Evolutionary conservation across 2,329 filamentous ascomycete species (phyloP), one percentile per base, ranked within the genome.

Genomic region (Ceratocystis albifundus): DNA sequence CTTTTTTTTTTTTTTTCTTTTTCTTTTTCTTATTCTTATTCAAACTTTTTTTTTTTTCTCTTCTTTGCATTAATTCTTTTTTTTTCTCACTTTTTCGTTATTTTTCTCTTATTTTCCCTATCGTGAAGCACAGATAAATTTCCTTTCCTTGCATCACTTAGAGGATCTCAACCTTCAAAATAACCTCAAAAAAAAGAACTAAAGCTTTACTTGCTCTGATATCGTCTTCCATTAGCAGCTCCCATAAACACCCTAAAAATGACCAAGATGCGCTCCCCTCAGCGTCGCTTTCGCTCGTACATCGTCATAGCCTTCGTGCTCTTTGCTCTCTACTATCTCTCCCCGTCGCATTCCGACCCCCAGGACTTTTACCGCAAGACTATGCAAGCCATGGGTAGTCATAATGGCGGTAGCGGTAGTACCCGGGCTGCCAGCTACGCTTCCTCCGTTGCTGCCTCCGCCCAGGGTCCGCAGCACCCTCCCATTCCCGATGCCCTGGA

Each of bases 281-380:
- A 68, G 20, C 64, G 66, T 28, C 57, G 66, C 36, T 65, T 65
- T 64, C 59, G 64, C n/a, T 46, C 61, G 4, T 68, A 66, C 28
- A 6, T 68, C 15, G 64, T 68, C 3, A 22, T 68, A 20, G 64
- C 64, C 12, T 55, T 65, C 41, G 32, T 68, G 10, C 46, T 66
- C 61, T 68, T 68, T 53, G 61, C 50, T 10, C 55, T 68, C 53
- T 68, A 68, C 66, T 68, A 66, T 64, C 48, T 68, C 5, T 66
- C 66, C 7, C 64, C 66, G 15, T 65, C 64, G 12, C 61, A 57
- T 41, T 66, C 64, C 8, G 66, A 68, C 53, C 66, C 66, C 12
- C 77, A 79, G 55, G 83, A 83, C 71, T 86, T 86, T 70, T 85
- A 85, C 75, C 76, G 79, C 69, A 83, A 81, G 74, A 87, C 84